A percentile compares a stretch with the other conserved stretches of the same genome.
phyloP scores from a whole-genome alignment of 2,329 filamentous ascomycete species.

The Mollisia scopiformis region DNA sequence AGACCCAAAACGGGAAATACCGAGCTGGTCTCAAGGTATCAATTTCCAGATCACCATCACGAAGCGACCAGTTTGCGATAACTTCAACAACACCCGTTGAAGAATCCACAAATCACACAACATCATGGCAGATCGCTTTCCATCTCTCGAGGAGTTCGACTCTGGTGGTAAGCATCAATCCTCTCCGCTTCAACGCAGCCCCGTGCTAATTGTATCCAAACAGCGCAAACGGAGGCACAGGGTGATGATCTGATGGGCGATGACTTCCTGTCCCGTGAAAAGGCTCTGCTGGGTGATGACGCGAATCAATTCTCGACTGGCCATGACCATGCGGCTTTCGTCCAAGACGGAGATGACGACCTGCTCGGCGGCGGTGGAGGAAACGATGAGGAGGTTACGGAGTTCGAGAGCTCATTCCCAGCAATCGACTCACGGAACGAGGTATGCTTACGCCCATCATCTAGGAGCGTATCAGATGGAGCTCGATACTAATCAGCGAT shows the following conservation, averaged over 20 bases:
- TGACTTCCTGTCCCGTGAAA: conserved; percentile 91
- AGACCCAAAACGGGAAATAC: neutral
- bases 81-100: conserved; percentile 10
- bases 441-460: conserved; percentile 47
- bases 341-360: conserved; percentile 70
- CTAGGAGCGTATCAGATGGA: neutral
- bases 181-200: neutral
- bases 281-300: conserved; percentile 86
- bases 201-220: conserved; percentile 20
- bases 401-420: conserved; percentile 89
- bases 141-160: conserved; percentile 62
- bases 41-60: conserved; percentile 9
- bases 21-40: conserved; percentile 4
- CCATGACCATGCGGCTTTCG: conserved; percentile 68
- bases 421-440: conserved; percentile 71
- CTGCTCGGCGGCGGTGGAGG: conserved; percentile 67
- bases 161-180: conserved; percentile 45
- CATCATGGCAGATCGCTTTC: conserved; percentile 61
- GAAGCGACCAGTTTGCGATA: conserved; percentile 10
- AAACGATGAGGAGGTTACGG: conserved; percentile 42
- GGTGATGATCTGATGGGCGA: conserved; percentile 58
- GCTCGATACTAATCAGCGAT: neutral
- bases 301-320: conserved; percentile 85
- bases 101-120: conserved; percentile 7
- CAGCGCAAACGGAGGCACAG: conserved; percentile 69